Base-by-base conservation (phyloP, 176 grass and related monocot genomes). In the Cocos nucifera region DNA sequence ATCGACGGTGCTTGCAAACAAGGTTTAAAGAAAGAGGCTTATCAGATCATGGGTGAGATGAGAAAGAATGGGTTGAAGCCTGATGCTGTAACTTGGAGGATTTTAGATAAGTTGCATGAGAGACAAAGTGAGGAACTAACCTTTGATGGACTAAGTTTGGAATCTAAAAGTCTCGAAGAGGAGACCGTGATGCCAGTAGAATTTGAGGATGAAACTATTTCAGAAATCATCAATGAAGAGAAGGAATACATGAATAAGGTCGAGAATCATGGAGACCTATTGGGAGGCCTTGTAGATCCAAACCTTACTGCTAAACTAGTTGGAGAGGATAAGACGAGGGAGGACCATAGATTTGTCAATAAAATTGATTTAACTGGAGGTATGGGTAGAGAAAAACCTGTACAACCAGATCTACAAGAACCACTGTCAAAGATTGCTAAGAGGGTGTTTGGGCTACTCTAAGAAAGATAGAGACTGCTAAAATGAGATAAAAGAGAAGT, bases 61-160 rank as follows among this genome's bases (percentile, higher is more conserved):
- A 85, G 61, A 83, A 92, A 69, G 24, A 92, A 98, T 81, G 87
- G 73, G 17, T 30, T 80, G 53, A 74, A 83, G 70, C 84, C 73
- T 0, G 87, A 88, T 62, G 76, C 81, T 70, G 77, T 86, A 16
- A 89, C 93, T 18, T 98, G 93, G 93, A 92, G 93, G 64, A 98
- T 85, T 74, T 75, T 98, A 53, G 79, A 80, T 57, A 83, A 78
- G 50, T 65, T 92, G 53, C 84, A 63, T 35, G 28, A 55, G 28
- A 14, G 63, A 6, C 19, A 63, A 10, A 19, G 48, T 2, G 17
- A 51, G 23, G 48, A 90, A 57, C 69, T 69, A 6, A 52, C 5
- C 62, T n/a, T 53, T 27, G 64, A 58, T 25, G 16, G 61, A 51
- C 55, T 26, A 18, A 22, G 44, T 28, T 69, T 15, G 28, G 73